These are phyloP conservation scores for Fraxinus baroniana DNA, from an alignment of 305 asterid species.

Conservation along the genomic window DNA sequence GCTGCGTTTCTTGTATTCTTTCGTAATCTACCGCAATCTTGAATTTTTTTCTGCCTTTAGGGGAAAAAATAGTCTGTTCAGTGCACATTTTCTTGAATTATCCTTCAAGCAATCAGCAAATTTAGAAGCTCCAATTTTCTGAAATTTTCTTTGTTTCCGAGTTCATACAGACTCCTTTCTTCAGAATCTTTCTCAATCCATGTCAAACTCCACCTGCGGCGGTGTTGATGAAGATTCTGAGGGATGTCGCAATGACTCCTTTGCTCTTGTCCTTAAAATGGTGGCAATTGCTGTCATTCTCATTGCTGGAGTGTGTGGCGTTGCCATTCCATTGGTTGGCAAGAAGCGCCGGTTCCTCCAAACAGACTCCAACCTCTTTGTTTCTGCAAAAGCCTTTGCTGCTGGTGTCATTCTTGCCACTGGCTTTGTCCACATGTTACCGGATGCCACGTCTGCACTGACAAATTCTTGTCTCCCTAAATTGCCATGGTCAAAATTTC, in stretches of 20 bases:
- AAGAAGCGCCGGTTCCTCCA: constrained; percentile 69
- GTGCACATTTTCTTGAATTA: neutral
- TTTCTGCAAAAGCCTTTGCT: constrained; percentile 82
- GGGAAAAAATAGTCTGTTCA: neutral
- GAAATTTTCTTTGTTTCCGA: constrained; percentile 18
- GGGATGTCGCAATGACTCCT: constrained; percentile 56
- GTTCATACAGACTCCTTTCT: constrained; percentile 45
- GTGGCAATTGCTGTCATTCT: constrained; percentile 74
- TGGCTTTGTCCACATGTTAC: constrained; percentile 92
- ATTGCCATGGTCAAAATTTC: constrained; percentile 77
- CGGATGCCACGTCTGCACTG: constrained; percentile 69
- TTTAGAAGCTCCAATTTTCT: constrained; percentile 12
- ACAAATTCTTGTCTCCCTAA: constrained; percentile 66
- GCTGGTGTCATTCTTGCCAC: constrained; percentile 98
- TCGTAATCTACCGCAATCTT: neutral
- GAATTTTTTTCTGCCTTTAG: neutral
- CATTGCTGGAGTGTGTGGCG: constrained; percentile 74
- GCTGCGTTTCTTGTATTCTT: neutral
- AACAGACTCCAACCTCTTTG: constrained; percentile 74
- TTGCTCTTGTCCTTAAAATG: constrained; percentile 64
- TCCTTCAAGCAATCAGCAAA: neutral
- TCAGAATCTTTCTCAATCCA: constrained; percentile 54
- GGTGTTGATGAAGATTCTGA: constrained; percentile 33
- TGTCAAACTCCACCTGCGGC: constrained; percentile 51
- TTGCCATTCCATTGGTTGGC: constrained; percentile 78